Conservation (phyloP, 2,329 filamentous ascomycete genomes). For the Monosporascus sp. region DNA sequence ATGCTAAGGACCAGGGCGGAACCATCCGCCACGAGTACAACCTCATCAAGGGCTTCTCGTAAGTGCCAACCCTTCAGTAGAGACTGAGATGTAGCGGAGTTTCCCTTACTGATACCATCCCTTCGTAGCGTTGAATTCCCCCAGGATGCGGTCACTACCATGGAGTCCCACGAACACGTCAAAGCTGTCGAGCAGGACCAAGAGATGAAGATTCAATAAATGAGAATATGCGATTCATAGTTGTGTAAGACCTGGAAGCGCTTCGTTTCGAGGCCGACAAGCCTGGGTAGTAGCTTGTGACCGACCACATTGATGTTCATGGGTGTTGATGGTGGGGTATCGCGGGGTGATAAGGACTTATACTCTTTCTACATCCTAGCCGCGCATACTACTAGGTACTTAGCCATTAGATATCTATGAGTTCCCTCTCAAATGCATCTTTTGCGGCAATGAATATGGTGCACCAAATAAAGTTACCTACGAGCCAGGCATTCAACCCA, state of each 20-base stretch:
- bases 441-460: too few species aligned
- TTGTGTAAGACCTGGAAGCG: not conserved
- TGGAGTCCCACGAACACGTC: slow-evolving; percentile 43
- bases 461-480: too few species aligned
- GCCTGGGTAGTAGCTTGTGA: not conserved
- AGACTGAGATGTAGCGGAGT: too few species aligned
- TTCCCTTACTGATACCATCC: not conserved
- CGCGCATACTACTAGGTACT: too few species aligned
- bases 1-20: slow-evolving; percentile 70
- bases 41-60: slow-evolving; percentile 92
- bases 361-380: not conserved
- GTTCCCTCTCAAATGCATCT: too few species aligned
- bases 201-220: slow-evolving; percentile 67
- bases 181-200: slow-evolving; percentile 64
- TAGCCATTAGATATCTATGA: too few species aligned
- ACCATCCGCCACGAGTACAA: slow-evolving; percentile 78
- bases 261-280: not conserved
- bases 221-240: not conserved
- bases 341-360: not conserved
- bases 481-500: too few species aligned
- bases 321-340: not conserved
- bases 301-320: not conserved
- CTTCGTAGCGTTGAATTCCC: slow-evolving; percentile 64
- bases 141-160: slow-evolving; percentile 58
- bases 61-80: slow-evolving; percentile 33